Evolutionary conservation across 2,329 filamentous ascomycete genomes (phyloP).

Genomic region (Aureobasidium sp.): DNA sequence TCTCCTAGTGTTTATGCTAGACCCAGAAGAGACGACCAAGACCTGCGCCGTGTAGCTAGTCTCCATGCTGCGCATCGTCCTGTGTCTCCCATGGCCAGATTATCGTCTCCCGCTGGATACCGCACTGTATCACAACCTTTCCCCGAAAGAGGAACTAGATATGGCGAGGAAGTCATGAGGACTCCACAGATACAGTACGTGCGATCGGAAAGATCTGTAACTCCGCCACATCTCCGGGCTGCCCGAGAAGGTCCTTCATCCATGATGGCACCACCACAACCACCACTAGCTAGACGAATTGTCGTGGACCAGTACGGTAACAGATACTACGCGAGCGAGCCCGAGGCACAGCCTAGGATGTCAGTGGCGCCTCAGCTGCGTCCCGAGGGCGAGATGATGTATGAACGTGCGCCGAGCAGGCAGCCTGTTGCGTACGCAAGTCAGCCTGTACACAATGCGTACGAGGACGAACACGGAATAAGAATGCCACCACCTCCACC

Average conservation of each 20-base stretch:
- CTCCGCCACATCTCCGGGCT: slow-evolving; percentile 28
- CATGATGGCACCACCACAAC: slow-evolving; percentile 40
- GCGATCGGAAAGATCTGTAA: slow-evolving; percentile 35
- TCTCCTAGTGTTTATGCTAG: slow-evolving; percentile 30
- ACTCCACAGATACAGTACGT: slow-evolving; percentile 32
- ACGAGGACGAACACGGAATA: slow-evolving; percentile 32
- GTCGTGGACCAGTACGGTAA: slow-evolving; percentile 78
- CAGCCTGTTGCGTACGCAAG: slow-evolving; percentile 28
- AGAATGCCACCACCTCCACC: slow-evolving; percentile 25
- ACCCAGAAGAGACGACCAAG: slow-evolving; percentile 38
- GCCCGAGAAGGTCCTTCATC: slow-evolving; percentile 31
- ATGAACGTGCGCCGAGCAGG: slow-evolving; percentile 56
- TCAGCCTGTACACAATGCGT: slow-evolving; percentile 36
- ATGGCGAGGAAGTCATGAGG: slow-evolving; percentile 33
- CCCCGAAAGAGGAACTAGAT: slow-evolving; percentile 21
- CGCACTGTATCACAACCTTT: slow-evolving; percentile 39
- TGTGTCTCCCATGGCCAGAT: slow-evolving; percentile 35
- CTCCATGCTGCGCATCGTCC: slow-evolving; percentile 41
- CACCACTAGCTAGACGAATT: slow-evolving; percentile 50
- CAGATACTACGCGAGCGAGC: slow-evolving; percentile 56
- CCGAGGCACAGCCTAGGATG: slow-evolving; percentile 37
- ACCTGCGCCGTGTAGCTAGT: slow-evolving; percentile 42
- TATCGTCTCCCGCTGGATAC: slow-evolving; percentile 35
- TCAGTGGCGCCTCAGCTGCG: slow-evolving; percentile 46
- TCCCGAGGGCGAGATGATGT: slow-evolving; percentile 22